Base-by-base conservation (phyloP, 169 alveolate species). In the Plasmodium gonderi region DNA sequence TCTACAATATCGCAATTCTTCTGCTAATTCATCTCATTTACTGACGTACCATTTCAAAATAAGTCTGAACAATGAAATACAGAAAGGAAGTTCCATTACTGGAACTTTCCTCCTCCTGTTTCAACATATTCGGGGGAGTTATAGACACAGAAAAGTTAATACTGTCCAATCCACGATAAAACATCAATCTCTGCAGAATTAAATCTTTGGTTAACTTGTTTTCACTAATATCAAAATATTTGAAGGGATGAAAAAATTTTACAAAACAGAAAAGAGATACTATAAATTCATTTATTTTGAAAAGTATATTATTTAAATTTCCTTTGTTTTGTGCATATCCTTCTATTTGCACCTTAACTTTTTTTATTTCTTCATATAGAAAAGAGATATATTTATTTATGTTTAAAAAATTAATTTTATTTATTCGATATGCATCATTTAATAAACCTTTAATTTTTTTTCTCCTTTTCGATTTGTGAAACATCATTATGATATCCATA, bases 401-500 rank as follows among this genome's bases (percentile, higher is more conserved):
- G 69, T 77, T 40, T 1, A 89, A 47, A 47, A 26, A 77, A 44
- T 78, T 20, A 4, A 89, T 76, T 89, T 36, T 42, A 11, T 76
- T 78, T 14, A 31, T 33, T 42, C 23, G 17, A 49, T 89, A 89
- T 26, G 69, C 33, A 14, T 77, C 45, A 12, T 89, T 65, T 31
- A 89, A 20, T 36, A 60, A 60, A 1, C 12, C 40, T 77, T 76
- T 60, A 17, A 89, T 76, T 29, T 44, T 54, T 44, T 89, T 44
- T 60, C 36, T 60, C 38, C 33, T 87, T 51, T 64, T 67, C 31
- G 69, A 26, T 40, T 79, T 42, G n/a, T 76, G 36, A 51, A 14
- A 77, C 65, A 78, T 36, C 94, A 89, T 89, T 23, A 89, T 17
- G 44, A 89, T 65, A 20, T 89, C 94, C 94, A 89, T 77, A 29